phyloP scores from a whole-genome alignment of 2,329 filamentous ascomycete genomes.

The Ophiocordyceps australis region DNA sequence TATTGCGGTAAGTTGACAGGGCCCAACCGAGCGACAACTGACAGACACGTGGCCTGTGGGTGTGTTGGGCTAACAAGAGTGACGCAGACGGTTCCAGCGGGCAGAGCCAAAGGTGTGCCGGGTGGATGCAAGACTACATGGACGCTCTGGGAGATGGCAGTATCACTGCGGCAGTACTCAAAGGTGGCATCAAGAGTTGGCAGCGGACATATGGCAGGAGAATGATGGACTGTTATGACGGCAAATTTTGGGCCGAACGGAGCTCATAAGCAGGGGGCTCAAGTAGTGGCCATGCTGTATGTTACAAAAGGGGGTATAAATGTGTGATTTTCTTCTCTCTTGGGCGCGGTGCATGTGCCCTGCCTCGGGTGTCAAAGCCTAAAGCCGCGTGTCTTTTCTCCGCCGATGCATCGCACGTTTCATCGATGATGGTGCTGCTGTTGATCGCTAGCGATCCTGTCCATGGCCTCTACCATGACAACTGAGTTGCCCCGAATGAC shows the following conservation, averaged over 20 bases:
- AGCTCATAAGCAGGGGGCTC: constrained; percentile 5
- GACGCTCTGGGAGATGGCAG: constrained; percentile 21
- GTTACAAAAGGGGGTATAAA: too few relatives aligned
- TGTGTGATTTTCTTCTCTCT: too few relatives aligned
- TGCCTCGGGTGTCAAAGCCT: too few relatives aligned
- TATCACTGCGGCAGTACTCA: constrained; percentile 26
- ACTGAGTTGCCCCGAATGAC: constrained; percentile 96
- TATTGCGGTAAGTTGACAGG: constrained; percentile 37
- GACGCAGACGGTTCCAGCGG: constrained; percentile 29
- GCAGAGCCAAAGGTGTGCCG: constrained; percentile 31
- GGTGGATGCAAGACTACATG: constrained; percentile 39
- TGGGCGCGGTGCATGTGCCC: too few relatives aligned
- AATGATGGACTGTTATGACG: constrained; percentile 32
- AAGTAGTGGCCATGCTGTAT: too few relatives aligned
- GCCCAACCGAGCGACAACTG: too few relatives aligned
- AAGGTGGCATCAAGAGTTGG: constrained; percentile 37
- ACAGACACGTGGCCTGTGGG: too few relatives aligned
- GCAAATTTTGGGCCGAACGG: constrained; percentile 14
- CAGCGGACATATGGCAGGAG: constrained; percentile 25
- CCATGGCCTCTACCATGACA: constrained; percentile 83
- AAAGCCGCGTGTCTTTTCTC: too few relatives aligned
- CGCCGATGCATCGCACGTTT: constrained; percentile 2
- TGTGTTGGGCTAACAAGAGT: too few relatives aligned
- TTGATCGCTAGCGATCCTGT: constrained; percentile 44
- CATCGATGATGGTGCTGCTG: constrained; percentile 14